phyloP scores from a whole-genome alignment of 73 alveolate genomes.

The Tetrahymena malaccensis region DNA sequence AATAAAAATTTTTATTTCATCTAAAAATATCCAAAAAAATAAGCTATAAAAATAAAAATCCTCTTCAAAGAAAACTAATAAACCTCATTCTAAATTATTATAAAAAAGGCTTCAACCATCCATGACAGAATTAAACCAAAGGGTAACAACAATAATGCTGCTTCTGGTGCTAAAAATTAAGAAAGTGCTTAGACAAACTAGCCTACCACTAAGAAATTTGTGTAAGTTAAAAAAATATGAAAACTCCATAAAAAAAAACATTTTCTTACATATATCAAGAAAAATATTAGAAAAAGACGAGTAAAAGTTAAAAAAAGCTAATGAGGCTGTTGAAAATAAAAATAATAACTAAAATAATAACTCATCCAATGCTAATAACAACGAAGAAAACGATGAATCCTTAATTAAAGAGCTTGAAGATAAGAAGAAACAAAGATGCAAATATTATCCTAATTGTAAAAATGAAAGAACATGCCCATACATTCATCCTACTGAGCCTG shows the following conservation, averaged over 20 bases:
- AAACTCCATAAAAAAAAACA: not conserved
- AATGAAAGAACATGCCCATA: not conserved
- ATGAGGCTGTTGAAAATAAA: not conserved
- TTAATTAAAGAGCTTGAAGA: not conserved
- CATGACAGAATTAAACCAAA: not conserved
- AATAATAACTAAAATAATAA: not conserved
- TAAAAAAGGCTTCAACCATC: not conserved
- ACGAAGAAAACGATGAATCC: not conserved
- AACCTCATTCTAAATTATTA: not conserved
- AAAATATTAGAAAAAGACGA: not conserved
- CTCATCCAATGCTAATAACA: not conserved
- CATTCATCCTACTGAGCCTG: not conserved
- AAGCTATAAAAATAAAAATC: not conserved
- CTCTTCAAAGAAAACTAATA: not conserved
- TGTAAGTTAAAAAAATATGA: not conserved
- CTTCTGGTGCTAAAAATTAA: not conserved
- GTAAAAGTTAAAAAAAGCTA: not conserved
- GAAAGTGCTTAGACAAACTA: not conserved
- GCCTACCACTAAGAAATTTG: not conserved
- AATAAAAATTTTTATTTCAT: not conserved
- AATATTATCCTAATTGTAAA: not conserved
- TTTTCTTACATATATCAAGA: not conserved
- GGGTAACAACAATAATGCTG: not conserved
- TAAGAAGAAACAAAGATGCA: not conserved
- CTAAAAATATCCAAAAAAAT: not conserved